phyloP scores from a whole-genome alignment of 345 rosid genomes.

The Citrus sinensis region DVS_A1.0 CM039168.1:6628001-6628500 shows the following conservation, averaged over 20 bases:
- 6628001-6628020: neutral
- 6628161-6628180: constrained; percentile 38
- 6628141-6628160: constrained; percentile 51
- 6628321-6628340: constrained; percentile 29
- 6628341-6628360: constrained; percentile 18
- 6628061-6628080: constrained; percentile 58
- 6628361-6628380: constrained; percentile 3
- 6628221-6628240: constrained; percentile 41
- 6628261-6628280: constrained; percentile 29
- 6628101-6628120: constrained; percentile 97
- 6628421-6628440: constrained; percentile 22
- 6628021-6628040: neutral
- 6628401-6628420: constrained; percentile 17
- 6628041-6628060: neutral
- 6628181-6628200: constrained; percentile 79
- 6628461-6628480: constrained; percentile 20
- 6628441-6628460: constrained; percentile 14
- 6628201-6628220: constrained; percentile 40
- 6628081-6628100: constrained; percentile 91
- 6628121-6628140: constrained; percentile 96
- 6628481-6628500: constrained; percentile 6
- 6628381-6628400: constrained; percentile 1
- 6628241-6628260: constrained; percentile 27
- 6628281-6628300: constrained; percentile 26
- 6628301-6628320: constrained; percentile 26